Percentiles rank a stretch among this genome's conserved stretches.
Conservation (phyloP, 1,284 basidiomycete genomes). For the Austroboletus niveus region DNA sequence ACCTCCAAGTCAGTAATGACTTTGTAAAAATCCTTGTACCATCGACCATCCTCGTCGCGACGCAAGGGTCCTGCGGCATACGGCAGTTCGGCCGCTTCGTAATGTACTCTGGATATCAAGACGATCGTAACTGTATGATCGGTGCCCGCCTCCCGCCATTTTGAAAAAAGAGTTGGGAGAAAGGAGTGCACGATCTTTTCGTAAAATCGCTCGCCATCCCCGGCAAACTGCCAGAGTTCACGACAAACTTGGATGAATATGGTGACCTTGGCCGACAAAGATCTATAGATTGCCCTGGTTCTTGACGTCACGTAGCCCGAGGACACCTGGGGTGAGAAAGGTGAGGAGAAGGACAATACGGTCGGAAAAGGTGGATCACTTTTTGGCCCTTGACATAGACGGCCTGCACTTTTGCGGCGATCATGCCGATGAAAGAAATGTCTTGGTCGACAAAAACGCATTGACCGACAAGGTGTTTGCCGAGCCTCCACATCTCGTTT, state of each 20-base stretch:
- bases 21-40: conserved; percentile 97
- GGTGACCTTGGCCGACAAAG: conserved; percentile 86
- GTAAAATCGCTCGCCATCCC: conserved; percentile 93
- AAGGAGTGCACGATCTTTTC: conserved; percentile 96
- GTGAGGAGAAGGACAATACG: conserved; percentile 7
- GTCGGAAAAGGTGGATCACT: conserved; percentile 37
- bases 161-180: conserved; percentile 79
- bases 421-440: conserved; percentile 73
- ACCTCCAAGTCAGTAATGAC: conserved; percentile 93
- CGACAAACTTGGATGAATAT: conserved; percentile 96
- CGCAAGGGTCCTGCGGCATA: conserved; percentile 76
- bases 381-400: conserved; percentile 69
- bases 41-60: conserved; percentile 68
- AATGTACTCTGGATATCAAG: conserved; percentile 92
- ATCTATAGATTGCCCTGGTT: conserved; percentile 89
- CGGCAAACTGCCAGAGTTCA: conserved; percentile 97
- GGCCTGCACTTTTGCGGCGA: conserved; percentile 75
- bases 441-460: conserved; percentile 71
- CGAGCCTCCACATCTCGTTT: conserved; percentile 90
- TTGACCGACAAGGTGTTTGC: conserved; percentile 75
- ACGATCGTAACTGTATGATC: conserved; percentile 96
- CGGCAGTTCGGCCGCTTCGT: conserved; percentile 79
- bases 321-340: conserved; percentile 51
- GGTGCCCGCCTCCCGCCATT: conserved; percentile 81
- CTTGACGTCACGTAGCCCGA: conserved; percentile 80